These are phyloP conservation scores for Nannizziopsis barbatae DNA, from an alignment of 2,329 filamentous ascomycete genomes.

Conservation along the genomic window DNA sequence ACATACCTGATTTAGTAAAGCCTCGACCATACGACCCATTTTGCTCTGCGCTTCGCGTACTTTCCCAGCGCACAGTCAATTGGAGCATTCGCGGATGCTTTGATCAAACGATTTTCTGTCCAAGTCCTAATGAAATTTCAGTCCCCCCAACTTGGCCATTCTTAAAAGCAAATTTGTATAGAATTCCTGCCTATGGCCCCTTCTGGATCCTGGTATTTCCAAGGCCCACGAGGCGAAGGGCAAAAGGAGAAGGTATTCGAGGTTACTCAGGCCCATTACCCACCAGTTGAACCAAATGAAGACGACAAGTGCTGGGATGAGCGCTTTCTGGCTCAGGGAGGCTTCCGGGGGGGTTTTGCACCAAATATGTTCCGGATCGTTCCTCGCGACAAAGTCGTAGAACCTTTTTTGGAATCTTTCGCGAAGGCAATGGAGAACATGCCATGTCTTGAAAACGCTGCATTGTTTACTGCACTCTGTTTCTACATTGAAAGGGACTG, in stretches of 20 bases:
- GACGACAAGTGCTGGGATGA: neutral
- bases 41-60: conserved; percentile 2
- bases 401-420: conserved; percentile 10
- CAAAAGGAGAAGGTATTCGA: neutral
- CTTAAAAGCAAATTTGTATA: neutral
- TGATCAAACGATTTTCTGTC: neutral
- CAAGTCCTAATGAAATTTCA: neutral
- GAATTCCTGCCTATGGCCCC: conserved; percentile 7
- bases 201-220: conserved; percentile 10
- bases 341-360: neutral
- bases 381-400: conserved; percentile 5
- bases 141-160: neutral
- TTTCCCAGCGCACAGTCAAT: conserved; percentile 2
- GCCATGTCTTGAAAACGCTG: conserved; percentile 4
- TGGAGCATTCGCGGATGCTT: neutral
- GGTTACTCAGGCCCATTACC: neutral
- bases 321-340: neutral
- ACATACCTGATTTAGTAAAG: conserved; percentile 3
- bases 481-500: neutral
- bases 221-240: conserved; percentile 6
- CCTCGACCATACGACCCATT: conserved; percentile 6
- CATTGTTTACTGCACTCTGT: neutral
- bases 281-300: neutral
- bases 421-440: conserved; percentile 9
- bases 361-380: conserved; percentile 2